Conservation (phyloP, 164 flowering plant species). For the Platanus orientalis region DNA sequence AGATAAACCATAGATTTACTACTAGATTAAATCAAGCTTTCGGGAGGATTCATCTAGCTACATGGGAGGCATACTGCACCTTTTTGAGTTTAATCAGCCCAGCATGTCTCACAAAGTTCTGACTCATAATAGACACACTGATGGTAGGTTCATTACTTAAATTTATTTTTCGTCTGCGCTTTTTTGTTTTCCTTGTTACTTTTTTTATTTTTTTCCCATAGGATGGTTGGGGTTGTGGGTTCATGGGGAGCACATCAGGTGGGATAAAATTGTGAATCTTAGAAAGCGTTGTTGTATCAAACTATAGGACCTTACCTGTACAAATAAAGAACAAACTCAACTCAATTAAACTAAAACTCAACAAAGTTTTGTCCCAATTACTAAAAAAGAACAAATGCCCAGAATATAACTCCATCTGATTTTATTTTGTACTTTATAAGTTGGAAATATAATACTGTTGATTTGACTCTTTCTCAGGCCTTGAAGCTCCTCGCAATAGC, state of each 20-base stretch:
- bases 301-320: too few species aligned
- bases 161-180: neutral
- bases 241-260: too few species aligned
- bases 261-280: too few species aligned
- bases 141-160: slow-evolving; percentile 43
- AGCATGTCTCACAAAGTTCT: slow-evolving; percentile 48
- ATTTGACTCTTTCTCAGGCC: slow-evolving; percentile 33
- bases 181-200: neutral
- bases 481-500: slow-evolving; percentile 86
- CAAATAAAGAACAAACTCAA: too few species aligned
- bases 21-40: slow-evolving; percentile 11
- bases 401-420: neutral
- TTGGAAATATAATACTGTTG: slow-evolving; percentile 2
- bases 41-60: slow-evolving; percentile 19
- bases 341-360: too few species aligned
- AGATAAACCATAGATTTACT: slow-evolving; percentile 10
- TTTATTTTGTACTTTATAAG: too few species aligned
- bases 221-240: neutral
- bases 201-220: neutral
- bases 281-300: too few species aligned
- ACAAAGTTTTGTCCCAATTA: too few species aligned
- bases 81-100: slow-evolving; percentile 45
- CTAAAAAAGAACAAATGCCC: too few species aligned
- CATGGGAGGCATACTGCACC: slow-evolving; percentile 63
- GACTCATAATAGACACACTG: slow-evolving; percentile 37